phyloP scores from a whole-genome alignment of 2,329 filamentous ascomycete species.

The Tolypocladium pustulatum region DNA sequence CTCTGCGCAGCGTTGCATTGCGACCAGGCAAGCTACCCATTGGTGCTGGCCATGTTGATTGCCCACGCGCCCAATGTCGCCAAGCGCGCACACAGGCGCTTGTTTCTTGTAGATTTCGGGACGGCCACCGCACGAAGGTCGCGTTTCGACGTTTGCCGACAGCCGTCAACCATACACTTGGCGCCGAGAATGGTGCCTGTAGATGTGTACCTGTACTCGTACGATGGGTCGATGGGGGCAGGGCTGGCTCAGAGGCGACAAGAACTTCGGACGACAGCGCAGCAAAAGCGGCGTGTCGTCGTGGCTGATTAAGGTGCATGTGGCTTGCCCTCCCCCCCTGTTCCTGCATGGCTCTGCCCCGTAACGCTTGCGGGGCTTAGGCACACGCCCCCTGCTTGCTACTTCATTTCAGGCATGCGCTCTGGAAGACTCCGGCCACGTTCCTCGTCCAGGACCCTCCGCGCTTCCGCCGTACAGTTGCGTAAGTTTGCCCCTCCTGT shows the following conservation, averaged over 20 bases:
- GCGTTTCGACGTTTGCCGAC: not conserved
- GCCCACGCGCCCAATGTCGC: not conserved
- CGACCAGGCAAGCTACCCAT: not conserved
- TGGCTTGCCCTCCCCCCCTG: not conserved
- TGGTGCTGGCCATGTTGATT: not conserved
- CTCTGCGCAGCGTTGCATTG: not conserved
- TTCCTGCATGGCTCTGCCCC: not conserved
- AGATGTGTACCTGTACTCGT: too few species aligned
- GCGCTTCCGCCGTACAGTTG: not conserved
- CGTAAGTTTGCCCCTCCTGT: not conserved
- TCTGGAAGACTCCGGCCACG: not conserved
- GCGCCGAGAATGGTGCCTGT: not conserved
- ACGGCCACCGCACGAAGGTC: not conserved
- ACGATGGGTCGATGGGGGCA: too few species aligned
- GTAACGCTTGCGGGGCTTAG: not conserved
- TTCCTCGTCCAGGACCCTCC: not conserved
- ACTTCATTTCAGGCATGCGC: not conserved
- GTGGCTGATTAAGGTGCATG: not conserved
- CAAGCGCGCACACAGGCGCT: not conserved
- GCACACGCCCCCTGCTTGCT: not conserved
- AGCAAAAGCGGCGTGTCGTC: not conserved
- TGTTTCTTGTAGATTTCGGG: not conserved
- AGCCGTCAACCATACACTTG: not conserved
- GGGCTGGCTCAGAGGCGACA: not conserved
- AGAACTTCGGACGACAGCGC: not conserved